Percentiles rank a stretch among this genome's conserved stretches.
These are phyloP conservation scores for Entoloma clypeatum DNA, from an alignment of 1,284 basidiomycete genomes.

Conservation along the genomic window DNA sequence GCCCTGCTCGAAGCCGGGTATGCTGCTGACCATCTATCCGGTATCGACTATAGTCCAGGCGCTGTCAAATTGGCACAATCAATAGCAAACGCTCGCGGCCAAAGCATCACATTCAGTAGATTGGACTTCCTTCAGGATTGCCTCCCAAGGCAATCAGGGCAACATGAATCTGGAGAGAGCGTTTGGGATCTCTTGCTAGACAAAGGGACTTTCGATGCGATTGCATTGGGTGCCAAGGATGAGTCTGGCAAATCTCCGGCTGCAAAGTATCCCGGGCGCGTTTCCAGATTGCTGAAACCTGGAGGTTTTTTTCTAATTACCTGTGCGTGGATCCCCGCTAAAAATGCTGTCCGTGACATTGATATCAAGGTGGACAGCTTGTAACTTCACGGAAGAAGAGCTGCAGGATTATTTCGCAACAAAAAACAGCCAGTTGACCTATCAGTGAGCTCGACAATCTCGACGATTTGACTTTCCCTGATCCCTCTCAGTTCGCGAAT, in stretches of 20 bases:
- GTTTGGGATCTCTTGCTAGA: conserved; percentile 71
- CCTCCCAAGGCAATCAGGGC: conserved; percentile 34
- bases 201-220: conserved; percentile 86
- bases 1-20: conserved; percentile 70
- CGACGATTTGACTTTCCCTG: not conserved
- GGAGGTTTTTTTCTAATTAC: conserved; percentile 82
- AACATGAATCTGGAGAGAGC: conserved; percentile 21
- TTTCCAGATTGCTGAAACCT: conserved; percentile 55
- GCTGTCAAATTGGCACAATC: conserved; percentile 60
- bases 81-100: conserved; percentile 45
- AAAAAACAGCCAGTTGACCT: conserved; percentile 47
- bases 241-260: conserved; percentile 52
- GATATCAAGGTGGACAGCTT: too few species aligned
- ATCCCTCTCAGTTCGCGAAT: conserved; percentile 55
- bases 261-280: conserved; percentile 59
- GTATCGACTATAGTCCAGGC: conserved; percentile 79
- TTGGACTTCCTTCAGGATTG: conserved; percentile 60
- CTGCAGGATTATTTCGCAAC: conserved; percentile 56
- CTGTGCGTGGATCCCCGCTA: conserved; percentile 41
- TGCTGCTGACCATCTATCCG: conserved; percentile 48
- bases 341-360: not conserved
- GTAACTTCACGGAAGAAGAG: conserved; percentile 89
- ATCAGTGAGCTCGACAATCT: conserved; percentile 49
- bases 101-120: conserved; percentile 44
- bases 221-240: conserved; percentile 70